Evolutionary conservation across 305 asterid species (phyloP).

Genomic region (Andrographis paniculata): DNA sequence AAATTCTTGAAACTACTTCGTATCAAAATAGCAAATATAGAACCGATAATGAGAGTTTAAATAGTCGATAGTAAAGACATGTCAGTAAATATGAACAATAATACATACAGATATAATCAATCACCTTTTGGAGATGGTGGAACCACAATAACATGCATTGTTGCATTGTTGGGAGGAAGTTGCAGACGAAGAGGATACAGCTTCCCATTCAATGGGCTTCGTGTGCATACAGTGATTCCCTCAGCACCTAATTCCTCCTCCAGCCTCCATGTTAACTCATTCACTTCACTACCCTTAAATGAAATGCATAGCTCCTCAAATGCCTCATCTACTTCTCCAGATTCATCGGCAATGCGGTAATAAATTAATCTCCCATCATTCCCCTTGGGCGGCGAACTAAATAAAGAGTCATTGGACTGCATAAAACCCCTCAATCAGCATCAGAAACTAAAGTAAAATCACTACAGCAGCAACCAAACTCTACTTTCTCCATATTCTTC

Average conservation of each 20-base stretch:
- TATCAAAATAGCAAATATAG: too few relatives aligned
- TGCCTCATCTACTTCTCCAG: constrained; percentile 56
- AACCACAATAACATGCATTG: constrained; percentile 16
- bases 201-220: constrained; percentile 51
- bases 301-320: constrained; percentile 52
- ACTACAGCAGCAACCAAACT: too few relatives aligned
- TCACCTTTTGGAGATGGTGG: constrained; percentile 39
- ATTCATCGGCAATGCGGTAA: constrained; percentile 55
- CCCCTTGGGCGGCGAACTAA: constrained; percentile 45
- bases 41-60: too few relatives aligned
- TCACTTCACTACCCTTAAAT: constrained; percentile 63
- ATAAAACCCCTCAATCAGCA: background rate
- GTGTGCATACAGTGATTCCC: constrained; percentile 38
- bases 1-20: too few relatives aligned
- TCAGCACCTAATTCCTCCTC: constrained; percentile 37
- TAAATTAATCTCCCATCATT: constrained; percentile 66
- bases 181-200: constrained; percentile 54
- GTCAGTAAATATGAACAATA: too few relatives aligned
- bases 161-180: constrained; percentile 54
- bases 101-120: too few relatives aligned
- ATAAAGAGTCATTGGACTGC: constrained; percentile 61
- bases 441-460: too few relatives aligned
- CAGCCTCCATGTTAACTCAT: constrained; percentile 40
- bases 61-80: too few relatives aligned
- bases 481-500: too few relatives aligned